Percentiles rank a stretch among this genome's conserved stretches.
Evolutionary conservation across 1,284 basidiomycete genomes (phyloP).

Genomic region (Stygiomarasmius scandens): DNA sequence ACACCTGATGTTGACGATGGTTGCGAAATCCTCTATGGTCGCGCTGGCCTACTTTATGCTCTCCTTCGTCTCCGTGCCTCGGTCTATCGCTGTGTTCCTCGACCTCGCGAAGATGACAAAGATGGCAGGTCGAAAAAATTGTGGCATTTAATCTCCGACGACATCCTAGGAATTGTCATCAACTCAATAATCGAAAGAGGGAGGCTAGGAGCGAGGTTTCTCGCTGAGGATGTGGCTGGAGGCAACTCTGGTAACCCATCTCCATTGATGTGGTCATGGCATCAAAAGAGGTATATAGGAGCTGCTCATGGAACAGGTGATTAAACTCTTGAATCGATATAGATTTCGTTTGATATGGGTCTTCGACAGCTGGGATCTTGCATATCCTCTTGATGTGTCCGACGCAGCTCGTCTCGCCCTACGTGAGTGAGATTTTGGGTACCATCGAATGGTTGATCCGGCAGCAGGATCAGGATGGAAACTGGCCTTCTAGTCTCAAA

Average conservation of each 20-base stretch:
- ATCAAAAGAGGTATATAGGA: conserved; percentile 54
- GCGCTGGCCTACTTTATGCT: conserved; percentile 56
- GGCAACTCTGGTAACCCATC: conserved; percentile 25
- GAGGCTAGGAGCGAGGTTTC: conserved; percentile 38
- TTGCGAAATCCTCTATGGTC: conserved; percentile 60
- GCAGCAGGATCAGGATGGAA: conserved; percentile 48
- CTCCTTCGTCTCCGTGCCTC: conserved; percentile 43
- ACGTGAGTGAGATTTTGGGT: conserved; percentile 41
- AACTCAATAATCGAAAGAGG: conserved; percentile 50
- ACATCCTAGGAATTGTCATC: conserved; percentile 36
- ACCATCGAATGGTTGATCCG: conserved; percentile 51
- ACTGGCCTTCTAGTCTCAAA: conserved; percentile 48
- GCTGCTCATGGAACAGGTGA: conserved; percentile 57
- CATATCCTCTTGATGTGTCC: conserved; percentile 51
- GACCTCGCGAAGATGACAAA: background rate
- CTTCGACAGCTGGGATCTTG: conserved; percentile 58
- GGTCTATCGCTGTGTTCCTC: conserved; percentile 11
- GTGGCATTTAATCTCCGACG: conserved; percentile 29
- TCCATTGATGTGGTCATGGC: conserved; percentile 62
- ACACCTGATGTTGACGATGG: conserved; percentile 31
- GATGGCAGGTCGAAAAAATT: background rate
- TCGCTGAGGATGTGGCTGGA: background rate
- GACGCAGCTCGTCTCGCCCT: conserved; percentile 32
- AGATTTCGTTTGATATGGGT: too few species aligned
- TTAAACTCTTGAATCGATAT: conserved; percentile 20